Base-by-base conservation (phyloP, 352 stramenopile species). In the Globisporangium takayamanum region DNA sequence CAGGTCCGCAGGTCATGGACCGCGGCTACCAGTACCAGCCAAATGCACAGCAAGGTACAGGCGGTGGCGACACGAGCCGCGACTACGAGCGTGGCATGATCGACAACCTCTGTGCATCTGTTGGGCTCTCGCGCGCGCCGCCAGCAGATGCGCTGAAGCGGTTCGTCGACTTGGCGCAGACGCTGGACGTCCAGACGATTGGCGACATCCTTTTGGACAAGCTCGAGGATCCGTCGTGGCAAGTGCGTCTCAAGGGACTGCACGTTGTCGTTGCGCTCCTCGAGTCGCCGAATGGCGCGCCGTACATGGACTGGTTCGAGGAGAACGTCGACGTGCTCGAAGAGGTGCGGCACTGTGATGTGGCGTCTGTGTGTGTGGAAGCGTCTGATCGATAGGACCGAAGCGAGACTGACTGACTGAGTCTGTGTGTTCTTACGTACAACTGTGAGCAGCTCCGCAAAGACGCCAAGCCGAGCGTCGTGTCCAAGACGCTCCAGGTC, bases 1-100 rank as follows among this genome's bases (percentile, higher is more conserved):
- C 82, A 8, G 81, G 78, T 0, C 69, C 75, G 8, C 67, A 83
- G 36, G 67, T 91, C 30, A 74, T 88, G 59, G 82, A 93, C 28
- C 80, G 79, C n/a, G 80, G 80, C 1, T 84, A 88, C 57, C 52
- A 70, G 47, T 89, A 85, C 59, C 81, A 90, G 57, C 78, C 82
- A 3, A 85, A 88, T 1, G 67, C 68, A 44, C 68, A 77, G 18
- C 78, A 86, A 46, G 78, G 77, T 22, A 79, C 79, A 0, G 83
- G 80, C 46, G 74, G 80, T 18, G 79, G 79, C 39, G 84, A 94
- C 49, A 91, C 82, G 8, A 92, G 76, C 70, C 78, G 82, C 45
- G 82, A 94, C 26, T 95, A 95, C 59, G 86, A 94, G 59, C 84
- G 84, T 20, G 84, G 79, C 15, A 72, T 95, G 61, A 94, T 95